Conservation (phyloP, 2,329 filamentous ascomycete species). For the Aspergillus nomiae region DNA sequence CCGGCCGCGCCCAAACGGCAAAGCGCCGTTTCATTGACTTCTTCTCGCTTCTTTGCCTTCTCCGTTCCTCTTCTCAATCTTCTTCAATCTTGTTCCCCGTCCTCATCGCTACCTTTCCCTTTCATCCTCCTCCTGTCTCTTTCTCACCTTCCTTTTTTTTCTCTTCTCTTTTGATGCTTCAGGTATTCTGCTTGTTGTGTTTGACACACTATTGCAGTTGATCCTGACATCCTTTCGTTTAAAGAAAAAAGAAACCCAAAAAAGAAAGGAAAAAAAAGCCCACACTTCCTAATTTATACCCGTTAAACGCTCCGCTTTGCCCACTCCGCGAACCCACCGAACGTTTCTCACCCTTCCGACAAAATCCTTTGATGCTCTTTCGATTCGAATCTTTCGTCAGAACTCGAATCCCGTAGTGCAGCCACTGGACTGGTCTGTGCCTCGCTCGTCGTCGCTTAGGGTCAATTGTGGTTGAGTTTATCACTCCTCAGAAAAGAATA, state of each 20-base stretch:
- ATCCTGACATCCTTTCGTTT: constrained; percentile 42
- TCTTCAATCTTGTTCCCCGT: constrained; percentile 10
- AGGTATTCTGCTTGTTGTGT: constrained; percentile 41
- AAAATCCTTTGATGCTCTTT: constrained; percentile 27
- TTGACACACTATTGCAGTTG: constrained; percentile 48
- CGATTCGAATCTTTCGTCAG: constrained; percentile 26
- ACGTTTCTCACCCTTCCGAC: constrained; percentile 12
- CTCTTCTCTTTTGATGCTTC: constrained; percentile 27
- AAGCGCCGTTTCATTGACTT: constrained; percentile 21
- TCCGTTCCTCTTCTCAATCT: constrained; percentile 7
- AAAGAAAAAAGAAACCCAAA: constrained; percentile 9
- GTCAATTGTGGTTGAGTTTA: constrained; percentile 30
- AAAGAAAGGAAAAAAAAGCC: constrained; percentile 19
- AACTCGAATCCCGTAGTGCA: constrained; percentile 40
- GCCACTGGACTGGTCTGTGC: constrained; percentile 51
- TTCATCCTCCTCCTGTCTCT: constrained; percentile 19
- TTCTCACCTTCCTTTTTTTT: constrained; percentile 25
- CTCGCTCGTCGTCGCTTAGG: constrained; percentile 35
- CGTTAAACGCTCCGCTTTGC: constrained; percentile 21
- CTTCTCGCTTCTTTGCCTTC: constrained; percentile 7
- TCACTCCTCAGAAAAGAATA: constrained; percentile 19
- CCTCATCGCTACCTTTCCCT: constrained; percentile 14
- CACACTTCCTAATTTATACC: constrained; percentile 21
- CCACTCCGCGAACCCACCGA: constrained; percentile 15
- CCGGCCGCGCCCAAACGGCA: constrained; percentile 18